phyloP scores from a whole-genome alignment of 345 rosid genomes.

The Euclidium syriacum region DNA sequence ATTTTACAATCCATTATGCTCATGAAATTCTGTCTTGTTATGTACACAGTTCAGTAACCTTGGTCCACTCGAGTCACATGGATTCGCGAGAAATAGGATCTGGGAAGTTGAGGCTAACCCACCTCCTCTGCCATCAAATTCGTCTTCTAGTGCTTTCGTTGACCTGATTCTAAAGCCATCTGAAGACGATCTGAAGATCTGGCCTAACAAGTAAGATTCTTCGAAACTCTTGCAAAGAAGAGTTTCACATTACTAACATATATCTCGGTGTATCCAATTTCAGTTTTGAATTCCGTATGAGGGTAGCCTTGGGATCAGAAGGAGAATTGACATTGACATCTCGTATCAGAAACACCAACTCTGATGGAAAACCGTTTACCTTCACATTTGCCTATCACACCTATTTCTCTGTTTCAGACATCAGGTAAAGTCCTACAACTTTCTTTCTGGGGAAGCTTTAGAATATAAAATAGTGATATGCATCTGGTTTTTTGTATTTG shows the following conservation, averaged over 20 bases:
- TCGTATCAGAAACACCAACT: constrained; percentile 72
- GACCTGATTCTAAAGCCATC: constrained; percentile 78
- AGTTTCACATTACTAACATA: constrained; percentile 5
- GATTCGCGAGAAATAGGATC: constrained; percentile 85
- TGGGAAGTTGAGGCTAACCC: constrained; percentile 80
- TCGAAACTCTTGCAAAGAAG: constrained; percentile 1
- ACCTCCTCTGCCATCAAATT: constrained; percentile 58
- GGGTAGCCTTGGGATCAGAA: constrained; percentile 70
- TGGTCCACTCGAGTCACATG: constrained; percentile 75
- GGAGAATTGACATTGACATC: constrained; percentile 86
- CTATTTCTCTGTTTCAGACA: constrained; percentile 91
- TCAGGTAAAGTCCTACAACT: constrained; percentile 45
- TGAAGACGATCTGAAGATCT: constrained; percentile 76
- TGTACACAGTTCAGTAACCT: constrained; percentile 71
- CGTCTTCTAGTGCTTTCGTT: constrained; percentile 42
- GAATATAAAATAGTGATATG: not conserved
- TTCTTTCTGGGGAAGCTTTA: not conserved
- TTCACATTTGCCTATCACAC: constrained; percentile 97
- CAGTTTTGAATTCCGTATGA: constrained; percentile 88
- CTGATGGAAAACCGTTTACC: constrained; percentile 83
- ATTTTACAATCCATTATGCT: not conserved
- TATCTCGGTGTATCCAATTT: constrained; percentile 5
- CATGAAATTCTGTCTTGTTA: constrained; percentile 6
- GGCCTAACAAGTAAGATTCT: constrained; percentile 72
- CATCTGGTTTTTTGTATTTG: constrained; percentile 21